phyloP scores from a whole-genome alignment of 495 filamentous ascomycete species.

The Tuber calosporum region DNA sequence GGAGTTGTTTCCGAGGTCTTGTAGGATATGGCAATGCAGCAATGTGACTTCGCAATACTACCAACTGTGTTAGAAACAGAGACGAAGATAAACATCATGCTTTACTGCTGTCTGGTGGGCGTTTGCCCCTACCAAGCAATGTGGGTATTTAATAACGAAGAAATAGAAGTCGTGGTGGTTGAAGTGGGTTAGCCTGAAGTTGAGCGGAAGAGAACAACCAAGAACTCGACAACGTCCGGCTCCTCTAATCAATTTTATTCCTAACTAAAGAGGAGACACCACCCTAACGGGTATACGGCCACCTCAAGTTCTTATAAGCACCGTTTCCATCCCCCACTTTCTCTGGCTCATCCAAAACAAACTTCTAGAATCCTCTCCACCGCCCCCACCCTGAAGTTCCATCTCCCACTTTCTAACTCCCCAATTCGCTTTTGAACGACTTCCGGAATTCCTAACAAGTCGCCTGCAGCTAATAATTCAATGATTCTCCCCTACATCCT shows the following conservation, averaged over 20 bases:
- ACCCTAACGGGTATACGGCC: too few relatives aligned
- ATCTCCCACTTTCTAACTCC: constrained; percentile 36
- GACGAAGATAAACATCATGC: not conserved
- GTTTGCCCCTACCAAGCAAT: not conserved
- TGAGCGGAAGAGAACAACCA: constrained; percentile 29
- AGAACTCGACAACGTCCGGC: constrained; percentile 33
- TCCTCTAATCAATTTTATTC: constrained; percentile 20
- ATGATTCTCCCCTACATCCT: constrained; percentile 36
- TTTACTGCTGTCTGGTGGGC: not conserved
- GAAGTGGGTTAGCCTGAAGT: constrained; percentile 21
- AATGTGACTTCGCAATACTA: not conserved
- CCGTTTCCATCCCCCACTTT: constrained; percentile 11
- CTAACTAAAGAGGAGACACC: too few relatives aligned
- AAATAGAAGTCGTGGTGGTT: not conserved
- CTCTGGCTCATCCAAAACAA: constrained; percentile 23
- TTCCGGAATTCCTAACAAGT: constrained; percentile 34
- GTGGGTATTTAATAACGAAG: not conserved
- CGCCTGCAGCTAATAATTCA: constrained; percentile 30
- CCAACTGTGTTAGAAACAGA: not conserved
- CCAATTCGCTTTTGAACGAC: constrained; percentile 28
- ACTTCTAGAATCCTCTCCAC: constrained; percentile 34
- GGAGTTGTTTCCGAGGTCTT: not conserved
- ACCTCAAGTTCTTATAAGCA: constrained; percentile 24
- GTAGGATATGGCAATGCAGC: not conserved
- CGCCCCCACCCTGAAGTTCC: constrained; percentile 29